Evolutionary conservation across 2,329 filamentous ascomycete genomes (phyloP).

Genomic region (Epicoccum nigrum): DNA sequence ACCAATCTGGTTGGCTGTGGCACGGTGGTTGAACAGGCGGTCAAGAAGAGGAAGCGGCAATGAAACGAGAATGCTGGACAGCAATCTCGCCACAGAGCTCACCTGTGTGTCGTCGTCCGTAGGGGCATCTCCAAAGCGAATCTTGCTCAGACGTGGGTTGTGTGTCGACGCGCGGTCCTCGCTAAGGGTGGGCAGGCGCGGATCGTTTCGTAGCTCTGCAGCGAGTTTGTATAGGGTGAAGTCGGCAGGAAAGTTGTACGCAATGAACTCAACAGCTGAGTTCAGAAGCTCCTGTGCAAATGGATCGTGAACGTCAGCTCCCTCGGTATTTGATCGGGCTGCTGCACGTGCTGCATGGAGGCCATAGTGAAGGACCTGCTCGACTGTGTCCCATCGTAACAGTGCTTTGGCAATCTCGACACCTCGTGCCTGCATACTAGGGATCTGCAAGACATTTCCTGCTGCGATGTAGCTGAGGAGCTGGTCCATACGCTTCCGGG

Average conservation of each 20-base stretch:
- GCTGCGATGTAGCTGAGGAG: constrained; percentile 68
- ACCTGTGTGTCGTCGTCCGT: constrained; percentile 50
- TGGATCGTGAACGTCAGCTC: constrained; percentile 56
- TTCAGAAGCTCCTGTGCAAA: constrained; percentile 62
- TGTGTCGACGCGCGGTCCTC: constrained; percentile 47
- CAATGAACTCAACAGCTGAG: constrained; percentile 64
- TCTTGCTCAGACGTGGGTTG: constrained; percentile 64
- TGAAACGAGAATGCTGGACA: constrained; percentile 73
- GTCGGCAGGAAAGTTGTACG: constrained; percentile 63
- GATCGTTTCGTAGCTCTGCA: constrained; percentile 55
- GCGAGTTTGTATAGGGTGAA: constrained; percentile 64
- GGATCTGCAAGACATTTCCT: constrained; percentile 64
- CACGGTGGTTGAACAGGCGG: constrained; percentile 66
- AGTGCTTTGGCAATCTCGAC: constrained; percentile 64
- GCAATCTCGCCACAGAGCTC: constrained; percentile 52
- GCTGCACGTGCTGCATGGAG: constrained; percentile 52
- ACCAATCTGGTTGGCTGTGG: constrained; percentile 56
- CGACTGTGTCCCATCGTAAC: constrained; percentile 68
- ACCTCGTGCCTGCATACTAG: constrained; percentile 62
- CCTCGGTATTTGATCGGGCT: constrained; percentile 17
- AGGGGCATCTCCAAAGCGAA: constrained; percentile 74
- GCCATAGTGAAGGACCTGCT: constrained; percentile 65
- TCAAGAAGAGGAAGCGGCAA: constrained; percentile 72
- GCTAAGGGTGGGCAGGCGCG: constrained; percentile 52
- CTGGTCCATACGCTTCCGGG: constrained; percentile 45